Conservation (phyloP, 306 rosid species). For the Cucumis melo region DNA sequence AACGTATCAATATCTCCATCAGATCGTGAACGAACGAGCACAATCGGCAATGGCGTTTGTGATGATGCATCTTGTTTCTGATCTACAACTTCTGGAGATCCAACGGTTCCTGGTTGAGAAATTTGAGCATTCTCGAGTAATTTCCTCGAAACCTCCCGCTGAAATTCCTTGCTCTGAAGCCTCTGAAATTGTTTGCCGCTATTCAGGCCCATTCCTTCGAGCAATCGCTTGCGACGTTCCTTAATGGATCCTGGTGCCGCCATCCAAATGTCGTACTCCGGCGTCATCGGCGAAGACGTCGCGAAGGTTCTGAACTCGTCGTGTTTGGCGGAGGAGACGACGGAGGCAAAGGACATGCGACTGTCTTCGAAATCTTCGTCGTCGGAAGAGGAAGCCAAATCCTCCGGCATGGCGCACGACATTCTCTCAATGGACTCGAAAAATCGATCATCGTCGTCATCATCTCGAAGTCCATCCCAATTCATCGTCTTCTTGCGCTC, state of each 20-base stretch:
- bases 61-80: not conserved
- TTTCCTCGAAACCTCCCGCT: conserved; percentile 9
- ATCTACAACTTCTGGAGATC: not conserved
- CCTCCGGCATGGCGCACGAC: conserved; percentile 24
- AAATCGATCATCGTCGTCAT: conserved; percentile 41
- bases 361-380: conserved; percentile 35
- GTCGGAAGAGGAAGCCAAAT: conserved; percentile 32
- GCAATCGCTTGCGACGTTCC: conserved; percentile 38
- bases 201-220: conserved; percentile 56
- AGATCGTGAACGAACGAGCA: conserved; percentile 53
- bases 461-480: conserved; percentile 49
- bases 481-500: conserved; percentile 34
- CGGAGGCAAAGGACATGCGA: conserved; percentile 49
- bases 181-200: conserved; percentile 23
- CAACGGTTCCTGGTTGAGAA: not conserved
- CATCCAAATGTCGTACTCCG: conserved; percentile 68
- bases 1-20: conserved; percentile 40
- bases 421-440: conserved; percentile 34
- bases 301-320: conserved; percentile 2
- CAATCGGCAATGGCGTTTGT: conserved; percentile 8
- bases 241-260: conserved; percentile 52
- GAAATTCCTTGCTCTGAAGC: conserved; percentile 5
- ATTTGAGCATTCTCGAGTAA: not conserved
- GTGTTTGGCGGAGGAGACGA: conserved; percentile 26
- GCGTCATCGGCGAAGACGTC: not conserved